Evolutionary conservation across 2,329 filamentous ascomycete species (phyloP), one percentile per base, ranked within the genome.

Genomic region (Botrytis galanthina): DNA sequence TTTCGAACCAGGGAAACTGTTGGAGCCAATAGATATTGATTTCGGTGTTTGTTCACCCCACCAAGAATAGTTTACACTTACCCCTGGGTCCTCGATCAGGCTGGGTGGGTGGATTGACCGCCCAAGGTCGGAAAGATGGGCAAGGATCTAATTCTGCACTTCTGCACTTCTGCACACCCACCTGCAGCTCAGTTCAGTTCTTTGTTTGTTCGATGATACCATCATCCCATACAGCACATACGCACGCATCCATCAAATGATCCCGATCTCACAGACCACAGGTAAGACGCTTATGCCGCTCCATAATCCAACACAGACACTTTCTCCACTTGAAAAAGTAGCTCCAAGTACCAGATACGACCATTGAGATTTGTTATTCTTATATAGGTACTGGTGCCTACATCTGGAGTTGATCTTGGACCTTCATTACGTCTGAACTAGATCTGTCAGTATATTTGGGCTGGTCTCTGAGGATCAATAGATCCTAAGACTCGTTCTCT

Each of bases 401-500:
- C 71, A 61, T 69, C 42, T 69, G 32, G 57, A 44, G 35, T 69
- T 39, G n/a, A 26, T 48, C 32, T 61, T 61, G 57, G 42, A 42
- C 35, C 71, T 73, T 73, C 51, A 69, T 59, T 48, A 67, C 71
- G 63, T 54, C 71, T 51, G 10, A 73, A 57, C 18, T 39, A 69
- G 39, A 44, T 51, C 71, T 69, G 39, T 60, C 46, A 69, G 20
- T 42, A 69, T 46, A 69, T 39, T 61, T 61, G 51, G 71, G 51
- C 51, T 73, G 71, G 54, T 72, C 62, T 72, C 61, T 37, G 46
- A 68, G 46, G 62, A 60, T 72, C 48, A 39, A 57, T 72, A 60
- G 62, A 67, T 67, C 46, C 46, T 87, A 79, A 91, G 87, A 89
- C 90, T 90, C 87, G 87, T 44, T 87, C 86, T 81, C 80, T 71